Evolutionary conservation across 2,329 filamentous ascomycete genomes (phyloP).

Genomic region (Aspergillus proliferans): DNA sequence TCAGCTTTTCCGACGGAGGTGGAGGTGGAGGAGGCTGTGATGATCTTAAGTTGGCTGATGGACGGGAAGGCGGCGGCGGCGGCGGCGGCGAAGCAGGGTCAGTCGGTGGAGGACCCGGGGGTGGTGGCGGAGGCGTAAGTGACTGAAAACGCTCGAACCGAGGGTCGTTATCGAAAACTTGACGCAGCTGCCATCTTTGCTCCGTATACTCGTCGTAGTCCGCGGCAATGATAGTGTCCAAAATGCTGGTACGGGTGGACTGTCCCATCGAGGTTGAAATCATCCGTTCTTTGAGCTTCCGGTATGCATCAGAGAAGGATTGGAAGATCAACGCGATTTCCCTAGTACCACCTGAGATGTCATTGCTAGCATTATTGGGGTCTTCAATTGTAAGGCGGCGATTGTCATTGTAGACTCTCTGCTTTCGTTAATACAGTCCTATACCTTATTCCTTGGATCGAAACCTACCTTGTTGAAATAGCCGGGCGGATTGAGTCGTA

Average conservation of each 20-base stretch:
- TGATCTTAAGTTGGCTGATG: conserved; percentile 11
- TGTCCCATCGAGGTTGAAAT: conserved; percentile 16
- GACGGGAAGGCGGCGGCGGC: conserved; percentile 17
- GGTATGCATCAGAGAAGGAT: conserved; percentile 63
- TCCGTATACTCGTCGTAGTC: conserved; percentile 69
- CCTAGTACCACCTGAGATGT: conserved; percentile 80
- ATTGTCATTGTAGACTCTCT: conserved; percentile 46
- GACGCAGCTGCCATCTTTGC: conserved; percentile 60
- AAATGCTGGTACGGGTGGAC: conserved; percentile 48
- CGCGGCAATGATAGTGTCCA: conserved; percentile 66
- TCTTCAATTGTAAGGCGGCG: conserved; percentile 82
- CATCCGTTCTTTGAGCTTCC: conserved; percentile 55
- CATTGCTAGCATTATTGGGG: conserved; percentile 76
- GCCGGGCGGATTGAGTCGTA: conserved; percentile 67
- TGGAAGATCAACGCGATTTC: conserved; percentile 62
- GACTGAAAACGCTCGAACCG: conserved; percentile 28
- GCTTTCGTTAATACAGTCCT: neutral
- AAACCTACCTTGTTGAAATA: conserved; percentile 66
- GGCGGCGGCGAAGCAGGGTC: conserved; percentile 15
- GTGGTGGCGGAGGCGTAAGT: conserved; percentile 21
- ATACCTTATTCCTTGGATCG: neutral
- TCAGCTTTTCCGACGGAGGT: conserved; percentile 14
- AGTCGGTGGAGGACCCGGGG: conserved; percentile 15
- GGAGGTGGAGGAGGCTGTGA: conserved; percentile 7
- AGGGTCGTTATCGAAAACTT: conserved; percentile 43